These are phyloP conservation scores for Boletus insuetus DNA, from an alignment of 768 basidiomycete genomes.

Conservation along the genomic window DNA sequence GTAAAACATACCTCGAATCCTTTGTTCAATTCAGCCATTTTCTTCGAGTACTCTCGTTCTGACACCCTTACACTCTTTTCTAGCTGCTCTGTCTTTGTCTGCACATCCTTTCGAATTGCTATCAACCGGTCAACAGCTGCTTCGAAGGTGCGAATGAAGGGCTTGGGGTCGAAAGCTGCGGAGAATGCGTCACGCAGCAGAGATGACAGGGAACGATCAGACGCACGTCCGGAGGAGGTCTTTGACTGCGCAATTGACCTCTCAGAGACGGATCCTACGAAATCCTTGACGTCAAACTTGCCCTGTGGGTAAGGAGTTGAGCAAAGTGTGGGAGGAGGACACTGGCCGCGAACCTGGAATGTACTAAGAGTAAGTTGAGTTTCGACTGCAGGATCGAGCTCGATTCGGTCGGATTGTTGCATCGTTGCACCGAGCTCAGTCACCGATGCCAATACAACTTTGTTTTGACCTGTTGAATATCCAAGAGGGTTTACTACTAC, in stretches of 20 bases:
- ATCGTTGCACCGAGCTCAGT: constrained; percentile 14
- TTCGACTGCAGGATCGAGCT: constrained; percentile 52
- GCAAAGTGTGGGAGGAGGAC: neutral
- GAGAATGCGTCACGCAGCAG: constrained; percentile 7
- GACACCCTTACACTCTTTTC: constrained; percentile 87
- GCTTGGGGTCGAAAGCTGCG: constrained; percentile 89
- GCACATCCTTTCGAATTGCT: constrained; percentile 84
- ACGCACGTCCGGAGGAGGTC: constrained; percentile 76
- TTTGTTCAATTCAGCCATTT: constrained; percentile 87
- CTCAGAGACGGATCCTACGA: constrained; percentile 82
- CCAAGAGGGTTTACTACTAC: neutral
- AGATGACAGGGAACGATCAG: constrained; percentile 14
- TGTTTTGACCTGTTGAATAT: constrained; percentile 36
- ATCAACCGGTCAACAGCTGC: constrained; percentile 87
- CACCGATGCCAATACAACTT: neutral
- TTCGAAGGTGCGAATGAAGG: constrained; percentile 91
- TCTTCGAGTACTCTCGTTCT: constrained; percentile 92
- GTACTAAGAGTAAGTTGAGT: constrained; percentile 50
- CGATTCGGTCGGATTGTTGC: constrained; percentile 23
- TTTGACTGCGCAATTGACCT: constrained; percentile 86
- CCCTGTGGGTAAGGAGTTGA: constrained; percentile 44
- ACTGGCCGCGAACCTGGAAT: constrained; percentile 46
- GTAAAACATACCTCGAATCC: constrained; percentile 79
- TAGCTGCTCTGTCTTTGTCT: constrained; percentile 85
- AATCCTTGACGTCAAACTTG: constrained; percentile 91